Conservation (phyloP, 345 rosid genomes). For the Punica granatum region DNA sequence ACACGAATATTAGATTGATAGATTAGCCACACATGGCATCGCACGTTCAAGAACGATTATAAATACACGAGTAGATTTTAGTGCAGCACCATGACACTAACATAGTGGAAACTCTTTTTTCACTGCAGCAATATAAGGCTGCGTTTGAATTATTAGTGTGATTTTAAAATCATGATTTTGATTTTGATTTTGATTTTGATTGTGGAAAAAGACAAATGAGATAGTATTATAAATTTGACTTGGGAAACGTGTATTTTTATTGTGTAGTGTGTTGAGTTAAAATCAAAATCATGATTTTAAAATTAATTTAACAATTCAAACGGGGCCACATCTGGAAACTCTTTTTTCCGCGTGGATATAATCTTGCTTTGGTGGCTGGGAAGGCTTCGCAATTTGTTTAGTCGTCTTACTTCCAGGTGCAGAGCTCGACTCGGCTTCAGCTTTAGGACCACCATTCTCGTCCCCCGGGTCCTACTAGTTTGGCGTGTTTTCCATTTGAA, state of each 20-base stretch:
- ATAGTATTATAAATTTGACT: no score
- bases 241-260: no score
- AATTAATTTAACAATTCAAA: no score
- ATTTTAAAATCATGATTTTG: no score
- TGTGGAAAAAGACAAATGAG: no score
- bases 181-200: no score
- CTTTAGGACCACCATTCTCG: slow-evolving; percentile 43
- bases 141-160: no score
- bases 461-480: slow-evolving; percentile 35
- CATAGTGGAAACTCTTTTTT: no score
- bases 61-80: background rate
- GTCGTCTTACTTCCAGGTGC: slow-evolving; percentile 42
- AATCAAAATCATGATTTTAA: no score
- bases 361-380: slow-evolving; percentile 78
- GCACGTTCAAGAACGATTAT: background rate
- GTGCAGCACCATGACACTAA: background rate
- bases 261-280: no score
- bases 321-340: no score
- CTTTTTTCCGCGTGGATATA: slow-evolving; percentile 96
- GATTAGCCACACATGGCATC: background rate
- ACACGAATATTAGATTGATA: background rate
- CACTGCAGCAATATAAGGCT: no score
- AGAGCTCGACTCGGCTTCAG: slow-evolving; percentile 63
- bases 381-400: slow-evolving; percentile 44
- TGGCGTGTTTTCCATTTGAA: slow-evolving; percentile 49